Percentiles rank a stretch among this genome's conserved stretches.
These are phyloP conservation scores for Irpex lacteus DNA, from an alignment of 1,284 basidiomycete species.

Conservation along the genomic window DNA sequence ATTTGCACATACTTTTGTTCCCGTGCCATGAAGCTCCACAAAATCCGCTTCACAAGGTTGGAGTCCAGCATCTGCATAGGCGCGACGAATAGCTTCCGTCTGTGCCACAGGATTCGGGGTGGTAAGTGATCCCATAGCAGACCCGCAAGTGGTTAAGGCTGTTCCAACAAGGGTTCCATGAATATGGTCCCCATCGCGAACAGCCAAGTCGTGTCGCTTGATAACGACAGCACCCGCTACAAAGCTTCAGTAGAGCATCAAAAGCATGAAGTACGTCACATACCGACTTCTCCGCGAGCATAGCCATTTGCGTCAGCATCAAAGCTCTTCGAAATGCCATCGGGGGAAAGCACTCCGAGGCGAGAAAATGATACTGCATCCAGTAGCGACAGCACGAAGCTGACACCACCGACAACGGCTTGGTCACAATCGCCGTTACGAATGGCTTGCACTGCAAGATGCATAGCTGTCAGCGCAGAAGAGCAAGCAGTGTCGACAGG, in stretches of 20 bases:
- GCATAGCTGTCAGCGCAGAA: conserved; percentile 42
- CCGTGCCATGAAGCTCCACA: conserved; percentile 49
- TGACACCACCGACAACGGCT: conserved; percentile 44
- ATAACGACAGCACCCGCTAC: conserved; percentile 22
- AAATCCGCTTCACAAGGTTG: conserved; percentile 41
- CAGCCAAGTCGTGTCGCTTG: conserved; percentile 24
- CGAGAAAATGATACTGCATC: conserved; percentile 28
- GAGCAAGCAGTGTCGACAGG: conserved; percentile 50
- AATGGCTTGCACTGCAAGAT: conserved; percentile 46
- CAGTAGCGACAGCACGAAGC: conserved; percentile 19
- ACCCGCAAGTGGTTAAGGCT: conserved; percentile 36
- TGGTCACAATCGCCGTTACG: conserved; percentile 43
- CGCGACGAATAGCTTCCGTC: conserved; percentile 30
- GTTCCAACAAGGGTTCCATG: conserved; percentile 34
- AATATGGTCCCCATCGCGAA: conserved; percentile 27
- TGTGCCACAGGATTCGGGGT: conserved; percentile 39
- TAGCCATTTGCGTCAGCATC: conserved; percentile 46
- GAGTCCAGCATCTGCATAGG: conserved; percentile 28
- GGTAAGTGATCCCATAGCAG: conserved; percentile 29
- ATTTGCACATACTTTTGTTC: conserved; percentile 17
- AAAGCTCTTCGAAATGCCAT: conserved; percentile 48
- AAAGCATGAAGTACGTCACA: conserved; percentile 5
- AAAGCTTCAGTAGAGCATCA: conserved; percentile 26
- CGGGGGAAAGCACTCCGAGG: conserved; percentile 36
- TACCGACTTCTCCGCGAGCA: conserved; percentile 9